These are phyloP conservation scores for Tuber melanosporum DNA, from an alignment of 495 filamentous ascomycete species.

Conservation along the genomic window DNA sequence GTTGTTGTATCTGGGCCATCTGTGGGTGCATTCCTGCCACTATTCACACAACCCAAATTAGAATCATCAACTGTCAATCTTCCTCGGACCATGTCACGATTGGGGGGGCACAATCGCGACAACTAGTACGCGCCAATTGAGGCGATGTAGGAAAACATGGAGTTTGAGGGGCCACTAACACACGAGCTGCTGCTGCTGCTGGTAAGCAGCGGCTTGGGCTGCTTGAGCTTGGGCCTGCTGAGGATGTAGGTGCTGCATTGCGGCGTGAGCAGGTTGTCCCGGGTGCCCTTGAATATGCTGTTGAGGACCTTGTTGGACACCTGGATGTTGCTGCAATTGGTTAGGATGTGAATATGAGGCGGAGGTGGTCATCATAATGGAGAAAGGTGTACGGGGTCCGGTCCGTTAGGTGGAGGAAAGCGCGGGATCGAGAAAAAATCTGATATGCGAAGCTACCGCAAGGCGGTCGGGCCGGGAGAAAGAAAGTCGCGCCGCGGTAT, in stretches of 20 bases:
- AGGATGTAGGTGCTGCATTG: constrained; percentile 39
- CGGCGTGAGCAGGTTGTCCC: constrained; percentile 35
- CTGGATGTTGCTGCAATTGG: constrained; percentile 40
- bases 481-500: neutral
- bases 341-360: constrained; percentile 34
- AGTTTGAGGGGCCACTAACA: constrained; percentile 31
- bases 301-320: constrained; percentile 39
- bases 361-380: constrained; percentile 33
- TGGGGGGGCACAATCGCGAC: constrained; percentile 10
- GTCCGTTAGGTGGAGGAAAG: neutral
- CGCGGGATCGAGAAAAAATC: neutral
- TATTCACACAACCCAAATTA: constrained; percentile 16
- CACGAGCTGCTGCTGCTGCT: constrained; percentile 37
- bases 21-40: constrained; percentile 32
- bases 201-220: constrained; percentile 27
- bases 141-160: constrained; percentile 13
- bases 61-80: constrained; percentile 14
- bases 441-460: neutral
- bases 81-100: constrained; percentile 2
- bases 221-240: constrained; percentile 17
- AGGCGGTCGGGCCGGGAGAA: neutral
- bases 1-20: constrained; percentile 35
- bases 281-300: constrained; percentile 42
- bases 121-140: constrained; percentile 32
- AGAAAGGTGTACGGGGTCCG: neutral